Evolutionary conservation across 1,139 yeast species (phyloP), one percentile per base, ranked within the genome.

Genomic region (Sugiyamaella xylanicola): DNA sequence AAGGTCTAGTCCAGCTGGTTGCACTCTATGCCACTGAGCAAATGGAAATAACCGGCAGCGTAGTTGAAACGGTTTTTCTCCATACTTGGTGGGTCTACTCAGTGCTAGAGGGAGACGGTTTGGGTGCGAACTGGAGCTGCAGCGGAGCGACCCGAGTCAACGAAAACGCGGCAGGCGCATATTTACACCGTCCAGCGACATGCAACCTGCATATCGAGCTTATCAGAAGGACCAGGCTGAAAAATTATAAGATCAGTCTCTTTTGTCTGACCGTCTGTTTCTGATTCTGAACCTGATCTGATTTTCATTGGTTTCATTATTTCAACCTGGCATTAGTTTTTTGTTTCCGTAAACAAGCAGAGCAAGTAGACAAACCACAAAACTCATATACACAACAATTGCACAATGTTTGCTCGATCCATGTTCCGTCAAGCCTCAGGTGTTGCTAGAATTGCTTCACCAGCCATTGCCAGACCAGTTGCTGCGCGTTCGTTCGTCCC

Each of bases 381-480:
- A 5, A 9, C 29, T 5, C 29, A 5, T 5, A 25, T 25, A 25
- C n/a, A n/a, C n/a, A n/a, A n/a, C n/a, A n/a, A n/a, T n/a, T n/a
- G n/a, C n/a, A n/a, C 1, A n/a, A 44, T 54, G 59, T 40, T 51
- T 27, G 21, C 53, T 32, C 48, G 59, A 21, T 54, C 61, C 17
- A 52, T 56, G 41, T 48, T 57, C 45, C 60, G 63, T 37, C 56
- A 54, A 22, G 56, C 61, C 41, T 32, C 59, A 41, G 50, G 56
- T 50, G 13, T 51, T 25, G 57, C 59, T 25, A 55, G 59, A 49
- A 42, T 56, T 37, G 42, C 51, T 53, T 40, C 32, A 27, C 59
- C 57, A 43, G 55, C 37, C 50, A 15, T 29, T 21, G 54, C 48
- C 19, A 51, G 56, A 25, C 56, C 59, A 42, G 48, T 25, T 16